phyloP scores from a whole-genome alignment of 2,329 filamentous ascomycete species.

The Knufia fluminis region DNA sequence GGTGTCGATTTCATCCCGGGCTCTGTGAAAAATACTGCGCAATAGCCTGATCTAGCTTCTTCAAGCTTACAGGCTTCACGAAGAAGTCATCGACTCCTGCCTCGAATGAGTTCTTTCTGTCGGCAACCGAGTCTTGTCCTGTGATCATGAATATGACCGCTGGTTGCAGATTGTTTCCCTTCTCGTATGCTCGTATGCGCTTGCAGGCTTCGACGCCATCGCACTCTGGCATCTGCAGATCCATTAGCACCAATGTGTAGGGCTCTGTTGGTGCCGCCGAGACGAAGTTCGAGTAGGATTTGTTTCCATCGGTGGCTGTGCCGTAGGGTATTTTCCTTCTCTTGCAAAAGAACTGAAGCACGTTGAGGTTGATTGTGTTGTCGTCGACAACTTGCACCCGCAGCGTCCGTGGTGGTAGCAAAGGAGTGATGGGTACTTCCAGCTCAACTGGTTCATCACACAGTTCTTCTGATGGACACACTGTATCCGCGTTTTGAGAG shows the following conservation, averaged over 20 bases:
- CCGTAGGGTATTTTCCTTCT: conserved; percentile 16
- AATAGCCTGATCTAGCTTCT: conserved; percentile 4
- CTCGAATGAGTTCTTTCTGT: conserved; percentile 5
- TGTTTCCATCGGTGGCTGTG: conserved; percentile 8
- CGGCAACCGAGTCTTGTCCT: conserved; percentile 11
- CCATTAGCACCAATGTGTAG: conserved; percentile 11
- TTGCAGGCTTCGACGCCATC: conserved; percentile 9
- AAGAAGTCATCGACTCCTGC: conserved; percentile 12
- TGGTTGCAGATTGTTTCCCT: background rate
- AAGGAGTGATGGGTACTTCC: too few relatives aligned
- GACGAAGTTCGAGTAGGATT: conserved; percentile 7
- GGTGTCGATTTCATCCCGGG: background rate
- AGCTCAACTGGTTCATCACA: background rate
- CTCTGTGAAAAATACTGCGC: background rate
- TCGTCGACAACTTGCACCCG: conserved; percentile 17
- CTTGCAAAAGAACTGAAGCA: conserved; percentile 22
- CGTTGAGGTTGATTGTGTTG: conserved; percentile 20
- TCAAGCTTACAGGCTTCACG: conserved; percentile 10
- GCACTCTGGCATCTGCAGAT: conserved; percentile 12
- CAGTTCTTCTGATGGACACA: background rate
- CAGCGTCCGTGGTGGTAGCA: background rate
- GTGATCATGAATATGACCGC: conserved; percentile 12
- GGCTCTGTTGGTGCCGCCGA: background rate
- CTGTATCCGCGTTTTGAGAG: too few relatives aligned
- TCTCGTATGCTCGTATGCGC: conserved; percentile 8